Conservation (phyloP, 495 filamentous ascomycete genomes). For the Glonium stellatum region DNA sequence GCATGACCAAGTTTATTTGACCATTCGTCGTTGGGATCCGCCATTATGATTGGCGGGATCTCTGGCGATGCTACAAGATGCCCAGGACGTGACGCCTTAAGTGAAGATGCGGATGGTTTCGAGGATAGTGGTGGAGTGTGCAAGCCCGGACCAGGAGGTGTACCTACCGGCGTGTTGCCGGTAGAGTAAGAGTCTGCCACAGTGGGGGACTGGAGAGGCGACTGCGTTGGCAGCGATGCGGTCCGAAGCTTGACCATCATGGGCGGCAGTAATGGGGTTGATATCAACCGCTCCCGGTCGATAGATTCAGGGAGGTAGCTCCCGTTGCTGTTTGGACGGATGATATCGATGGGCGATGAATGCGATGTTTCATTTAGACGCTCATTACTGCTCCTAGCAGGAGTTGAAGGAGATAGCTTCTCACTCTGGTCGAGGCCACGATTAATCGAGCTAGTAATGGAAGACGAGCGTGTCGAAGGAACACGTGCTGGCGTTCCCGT, state of each 20-base stretch:
- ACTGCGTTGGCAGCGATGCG: constrained; percentile 48
- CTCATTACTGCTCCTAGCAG: constrained; percentile 59
- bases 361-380: constrained; percentile 38
- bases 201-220: constrained; percentile 77
- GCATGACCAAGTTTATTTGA: constrained; percentile 78
- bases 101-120: constrained; percentile 71
- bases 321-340: constrained; percentile 38
- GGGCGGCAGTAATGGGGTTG: constrained; percentile 77
- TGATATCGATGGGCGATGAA: constrained; percentile 50
- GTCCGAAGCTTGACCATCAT: constrained; percentile 54
- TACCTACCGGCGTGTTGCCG: constrained; percentile 37
- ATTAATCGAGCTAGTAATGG: constrained; percentile 53
- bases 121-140: constrained; percentile 73
- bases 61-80: constrained; percentile 48
- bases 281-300: constrained; percentile 52
- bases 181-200: constrained; percentile 45
- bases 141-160: constrained; percentile 44
- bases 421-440: constrained; percentile 36
- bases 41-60: constrained; percentile 54
- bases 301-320: constrained; percentile 19
- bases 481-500: constrained; percentile 42
- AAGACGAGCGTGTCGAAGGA: constrained; percentile 64
- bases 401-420: constrained; percentile 48
- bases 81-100: constrained; percentile 42
- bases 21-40: constrained; percentile 70